A percentile compares a stretch with the other conserved stretches of the same genome.
phyloP scores from a whole-genome alignment of 768 basidiomycete genomes.

The Leccinum longicurvipes region DNA sequence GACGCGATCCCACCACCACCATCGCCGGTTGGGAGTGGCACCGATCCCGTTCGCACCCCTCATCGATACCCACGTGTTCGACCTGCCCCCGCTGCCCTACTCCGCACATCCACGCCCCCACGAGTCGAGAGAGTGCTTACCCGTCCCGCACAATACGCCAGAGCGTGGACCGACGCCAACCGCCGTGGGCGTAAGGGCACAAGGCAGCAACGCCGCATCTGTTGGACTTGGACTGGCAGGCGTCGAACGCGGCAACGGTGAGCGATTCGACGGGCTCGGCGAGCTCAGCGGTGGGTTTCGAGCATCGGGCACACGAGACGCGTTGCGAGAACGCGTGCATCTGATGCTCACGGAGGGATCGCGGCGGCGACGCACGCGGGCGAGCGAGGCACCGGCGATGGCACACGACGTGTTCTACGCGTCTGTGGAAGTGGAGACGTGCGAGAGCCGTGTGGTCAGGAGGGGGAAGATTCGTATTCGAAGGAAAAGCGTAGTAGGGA shows the following conservation, averaged over 20 bases:
- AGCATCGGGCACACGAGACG: constrained; percentile 7
- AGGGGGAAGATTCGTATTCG: constrained; percentile 12
- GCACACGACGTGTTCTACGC: constrained; percentile 30
- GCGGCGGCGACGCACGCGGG: constrained; percentile 16
- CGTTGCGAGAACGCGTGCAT: constrained; percentile 18
- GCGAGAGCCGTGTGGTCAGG: neutral
- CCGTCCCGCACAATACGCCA: constrained; percentile 30
- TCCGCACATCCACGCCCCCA: constrained; percentile 3
- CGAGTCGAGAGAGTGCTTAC: constrained; percentile 10
- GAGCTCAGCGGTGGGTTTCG: constrained; percentile 28
- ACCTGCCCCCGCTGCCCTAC: constrained; percentile 26
- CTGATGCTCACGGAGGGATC: constrained; percentile 19
- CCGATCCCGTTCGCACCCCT: constrained; percentile 28
- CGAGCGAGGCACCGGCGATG: constrained; percentile 18
- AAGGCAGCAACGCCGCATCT: neutral
- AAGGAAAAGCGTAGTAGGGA: constrained; percentile 10
- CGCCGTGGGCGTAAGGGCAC: neutral
- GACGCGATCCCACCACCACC: neutral
- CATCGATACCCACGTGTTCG: constrained; percentile 26
- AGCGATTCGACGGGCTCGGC: constrained; percentile 27
- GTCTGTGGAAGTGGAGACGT: constrained; percentile 7
- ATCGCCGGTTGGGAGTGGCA: neutral
- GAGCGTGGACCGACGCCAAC: neutral
- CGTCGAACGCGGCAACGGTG: constrained; percentile 23
- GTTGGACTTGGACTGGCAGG: constrained; percentile 29